Conservation (phyloP, 371 early-diverging fungal species). For the Circinella umbellata region DNA sequence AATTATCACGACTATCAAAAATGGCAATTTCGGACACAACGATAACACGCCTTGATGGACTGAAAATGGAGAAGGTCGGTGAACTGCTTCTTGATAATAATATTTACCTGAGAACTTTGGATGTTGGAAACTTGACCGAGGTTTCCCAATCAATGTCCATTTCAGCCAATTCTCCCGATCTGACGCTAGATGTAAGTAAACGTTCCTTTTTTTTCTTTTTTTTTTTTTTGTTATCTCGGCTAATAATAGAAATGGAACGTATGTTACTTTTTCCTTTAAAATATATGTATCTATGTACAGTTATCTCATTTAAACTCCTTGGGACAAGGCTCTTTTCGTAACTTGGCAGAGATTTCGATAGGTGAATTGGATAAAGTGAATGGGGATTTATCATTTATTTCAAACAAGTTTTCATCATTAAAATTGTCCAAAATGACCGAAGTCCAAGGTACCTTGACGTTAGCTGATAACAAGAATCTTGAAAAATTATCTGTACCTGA, state of each 20-base stretch:
- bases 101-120: constrained; percentile 46
- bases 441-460: constrained; percentile 53
- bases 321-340: constrained; percentile 41
- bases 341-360: constrained; percentile 40
- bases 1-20: constrained; percentile 37
- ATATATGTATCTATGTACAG: constrained; percentile 19
- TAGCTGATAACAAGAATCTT: constrained; percentile 51
- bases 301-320: constrained; percentile 31
- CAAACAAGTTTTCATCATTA: constrained; percentile 45
- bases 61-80: constrained; percentile 28
- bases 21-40: constrained; percentile 50
- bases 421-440: constrained; percentile 39
- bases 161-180: constrained; percentile 49
- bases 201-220: not conserved
- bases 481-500: constrained; percentile 47
- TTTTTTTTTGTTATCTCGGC: no score
- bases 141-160: constrained; percentile 38
- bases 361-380: constrained; percentile 32
- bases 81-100: constrained; percentile 56
- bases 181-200: constrained; percentile 40
- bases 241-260: no score
- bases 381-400: constrained; percentile 55
- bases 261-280: no score
- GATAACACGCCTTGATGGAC: constrained; percentile 45
- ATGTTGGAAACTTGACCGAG: constrained; percentile 32